Base-by-base conservation (phyloP, 2,329 filamentous ascomycete genomes). In the Aspergillus fructus region DNA sequence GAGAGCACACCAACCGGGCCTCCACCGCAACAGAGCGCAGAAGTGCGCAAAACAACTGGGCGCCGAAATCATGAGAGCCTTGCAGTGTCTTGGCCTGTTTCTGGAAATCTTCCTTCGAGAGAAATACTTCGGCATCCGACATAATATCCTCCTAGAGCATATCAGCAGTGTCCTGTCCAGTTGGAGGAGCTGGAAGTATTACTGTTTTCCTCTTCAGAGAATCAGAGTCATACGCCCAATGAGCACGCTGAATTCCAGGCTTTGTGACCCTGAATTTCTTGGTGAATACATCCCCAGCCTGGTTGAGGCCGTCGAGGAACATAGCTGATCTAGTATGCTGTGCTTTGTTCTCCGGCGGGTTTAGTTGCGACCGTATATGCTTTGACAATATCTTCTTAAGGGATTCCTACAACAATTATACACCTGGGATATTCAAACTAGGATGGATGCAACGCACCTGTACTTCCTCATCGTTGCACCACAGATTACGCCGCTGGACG, bases 31-130 rank as follows among this genome's bases (percentile, higher is more conserved):
- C 85, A n/a, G 86, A 85, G 17, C 94, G 87, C 4, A 99, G 80
- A 33, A 97, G 75, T 3, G 93, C 89, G 71, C 94, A 97, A 67
- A 96, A 96, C 0, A 99, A 74, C 71, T 97, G 93, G 2, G 91
- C 90, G 0, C 93, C 94, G 9, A 96, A 81, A 71, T 99, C 94
- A 62, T 93, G 85, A 8, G 93, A 97, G 0, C 93, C 96, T 62
- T 86, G 79, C 17, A 96, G 74, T 5, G 77, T 83, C 59, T 79
- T 82, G 0, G 93, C 91, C 30, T 89, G 87, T 39, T 81, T 79
- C 4, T 83, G 80, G 66, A 97, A 97, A 62, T 96, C 91, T 0
- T 81, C 76, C 58, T 83, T 87, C 27, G 91, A 89, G 49, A 89
- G 74, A 19, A 86, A 83, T 1, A 85, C 80, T 66, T 96, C 91